Conservation (phyloP, 345 rosid genomes). For the Boechera divaricarpa region DNA sequence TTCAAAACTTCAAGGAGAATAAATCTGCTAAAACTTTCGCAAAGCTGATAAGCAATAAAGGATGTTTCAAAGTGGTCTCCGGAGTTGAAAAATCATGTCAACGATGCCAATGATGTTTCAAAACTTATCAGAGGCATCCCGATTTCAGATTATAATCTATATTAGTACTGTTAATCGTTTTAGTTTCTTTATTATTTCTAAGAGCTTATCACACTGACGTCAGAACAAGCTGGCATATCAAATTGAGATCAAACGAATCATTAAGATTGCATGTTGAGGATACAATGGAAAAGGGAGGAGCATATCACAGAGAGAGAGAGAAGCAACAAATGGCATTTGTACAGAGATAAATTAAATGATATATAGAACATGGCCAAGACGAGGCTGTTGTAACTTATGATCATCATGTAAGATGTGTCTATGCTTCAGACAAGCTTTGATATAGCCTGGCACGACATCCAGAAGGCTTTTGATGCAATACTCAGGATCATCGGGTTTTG, state of each 20-base stretch:
- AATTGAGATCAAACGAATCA: constrained; percentile 26
- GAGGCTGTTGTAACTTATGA: constrained; percentile 29
- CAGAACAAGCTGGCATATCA: constrained; percentile 6
- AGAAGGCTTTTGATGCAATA: constrained; percentile 83
- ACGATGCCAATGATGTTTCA: neutral
- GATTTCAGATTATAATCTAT: neutral
- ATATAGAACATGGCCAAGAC: constrained; percentile 34
- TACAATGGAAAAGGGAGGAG: constrained; percentile 7
- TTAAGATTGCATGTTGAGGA: constrained; percentile 18
- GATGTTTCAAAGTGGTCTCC: no score
- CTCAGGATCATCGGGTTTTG: constrained; percentile 84
- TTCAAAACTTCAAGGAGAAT: neutral
- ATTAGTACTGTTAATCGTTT: neutral
- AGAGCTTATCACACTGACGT: neutral
- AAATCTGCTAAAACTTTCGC: neutral
- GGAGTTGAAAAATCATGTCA: no score
- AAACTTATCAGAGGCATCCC: neutral
- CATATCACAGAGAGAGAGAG: constrained; percentile 5
- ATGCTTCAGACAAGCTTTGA: constrained; percentile 79
- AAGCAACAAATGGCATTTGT: constrained; percentile 31
- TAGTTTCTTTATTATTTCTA: neutral
- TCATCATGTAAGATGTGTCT: constrained; percentile 18
- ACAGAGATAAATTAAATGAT: constrained; percentile 35
- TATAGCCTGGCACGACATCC: constrained; percentile 84
- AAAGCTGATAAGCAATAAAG: neutral